Evolutionary conservation across 345 rosid genomes (phyloP).

Genomic region (Murraya paniculata): DNA sequence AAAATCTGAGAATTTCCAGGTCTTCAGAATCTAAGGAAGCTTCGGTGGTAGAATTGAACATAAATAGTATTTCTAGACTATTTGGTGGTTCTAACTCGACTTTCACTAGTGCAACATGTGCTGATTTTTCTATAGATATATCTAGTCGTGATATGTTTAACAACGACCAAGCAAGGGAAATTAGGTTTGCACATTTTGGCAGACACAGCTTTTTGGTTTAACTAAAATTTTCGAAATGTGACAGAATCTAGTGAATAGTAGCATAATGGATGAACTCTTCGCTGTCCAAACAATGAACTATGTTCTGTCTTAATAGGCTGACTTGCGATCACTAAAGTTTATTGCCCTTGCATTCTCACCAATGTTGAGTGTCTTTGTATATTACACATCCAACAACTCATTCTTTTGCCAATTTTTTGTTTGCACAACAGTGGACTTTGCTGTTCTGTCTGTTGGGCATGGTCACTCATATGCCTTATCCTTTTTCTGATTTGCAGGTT

Average conservation of each 20-base stretch:
- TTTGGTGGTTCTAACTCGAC: not conserved
- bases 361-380: not conserved
- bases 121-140: not conserved
- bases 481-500: slow-evolving; percentile 38
- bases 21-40: not conserved
- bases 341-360: not conserved
- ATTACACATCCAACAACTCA: not conserved
- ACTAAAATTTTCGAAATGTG: too few species aligned
- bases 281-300: not conserved
- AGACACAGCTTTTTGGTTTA: not conserved
- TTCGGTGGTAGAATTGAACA: not conserved
- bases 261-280: not conserved
- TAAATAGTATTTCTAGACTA: not conserved
- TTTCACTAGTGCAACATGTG: not conserved
- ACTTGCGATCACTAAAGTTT: not conserved
- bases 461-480: not conserved
- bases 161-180: not conserved
- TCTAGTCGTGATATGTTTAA: not conserved
- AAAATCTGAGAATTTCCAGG: not conserved
- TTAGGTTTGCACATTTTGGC: not conserved
- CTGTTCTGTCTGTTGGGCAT: not conserved
- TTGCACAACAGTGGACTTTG: not conserved
- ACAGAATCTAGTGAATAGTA: not conserved
- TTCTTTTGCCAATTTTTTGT: not conserved
- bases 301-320: not conserved